Conservation (phyloP, 805 yeast genomes). For the Zygotorulaspora danielsina region DNA sequence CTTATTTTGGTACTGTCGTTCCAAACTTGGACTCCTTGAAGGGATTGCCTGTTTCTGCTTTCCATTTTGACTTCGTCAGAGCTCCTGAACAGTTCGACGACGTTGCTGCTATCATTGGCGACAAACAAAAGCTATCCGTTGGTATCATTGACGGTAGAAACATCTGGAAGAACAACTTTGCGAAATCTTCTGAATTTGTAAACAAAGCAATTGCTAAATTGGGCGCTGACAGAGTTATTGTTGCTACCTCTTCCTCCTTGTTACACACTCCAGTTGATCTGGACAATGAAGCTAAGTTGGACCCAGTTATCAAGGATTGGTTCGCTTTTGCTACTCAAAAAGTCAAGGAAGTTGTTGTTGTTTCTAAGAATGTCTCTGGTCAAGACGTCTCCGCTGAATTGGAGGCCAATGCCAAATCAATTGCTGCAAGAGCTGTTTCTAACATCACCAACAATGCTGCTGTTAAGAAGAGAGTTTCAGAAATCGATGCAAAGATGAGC, state of each 20-base stretch:
- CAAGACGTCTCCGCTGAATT: conserved; percentile 72
- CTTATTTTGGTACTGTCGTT: conserved; percentile 98
- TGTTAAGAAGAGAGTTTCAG: conserved; percentile 81
- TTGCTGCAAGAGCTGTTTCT: conserved; percentile 81
- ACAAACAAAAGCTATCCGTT: conserved; percentile 78
- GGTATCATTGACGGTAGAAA: conserved; percentile 99
- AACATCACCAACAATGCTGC: conserved; percentile 85
- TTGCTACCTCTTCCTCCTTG: conserved; percentile 93
- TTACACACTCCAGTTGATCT: conserved; percentile 98
- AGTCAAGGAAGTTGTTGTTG: conserved; percentile 81
- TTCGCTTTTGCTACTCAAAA: conserved; percentile 98
- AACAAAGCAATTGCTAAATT: conserved; percentile 77
- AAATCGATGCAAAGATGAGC: conserved; percentile 68
- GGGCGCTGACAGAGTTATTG: conserved; percentile 82
- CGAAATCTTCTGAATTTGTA: conserved; percentile 79
- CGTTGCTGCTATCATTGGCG: conserved; percentile 61
- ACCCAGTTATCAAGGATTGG: conserved; percentile 91
- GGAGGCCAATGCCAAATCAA: conserved; percentile 81
- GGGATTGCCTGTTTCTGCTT: conserved; percentile 87
- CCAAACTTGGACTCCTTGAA: conserved; percentile 90
- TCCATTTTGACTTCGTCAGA: conserved; percentile 96
- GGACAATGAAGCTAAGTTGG: conserved; percentile 84
- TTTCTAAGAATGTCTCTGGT: conserved; percentile 84
- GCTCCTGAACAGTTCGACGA: conserved; percentile 92
- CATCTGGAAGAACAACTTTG: conserved; percentile 96